phyloP scores from a whole-genome alignment of 2,329 filamentous ascomycete genomes.

The Dothiorella sarmentorum region DNA sequence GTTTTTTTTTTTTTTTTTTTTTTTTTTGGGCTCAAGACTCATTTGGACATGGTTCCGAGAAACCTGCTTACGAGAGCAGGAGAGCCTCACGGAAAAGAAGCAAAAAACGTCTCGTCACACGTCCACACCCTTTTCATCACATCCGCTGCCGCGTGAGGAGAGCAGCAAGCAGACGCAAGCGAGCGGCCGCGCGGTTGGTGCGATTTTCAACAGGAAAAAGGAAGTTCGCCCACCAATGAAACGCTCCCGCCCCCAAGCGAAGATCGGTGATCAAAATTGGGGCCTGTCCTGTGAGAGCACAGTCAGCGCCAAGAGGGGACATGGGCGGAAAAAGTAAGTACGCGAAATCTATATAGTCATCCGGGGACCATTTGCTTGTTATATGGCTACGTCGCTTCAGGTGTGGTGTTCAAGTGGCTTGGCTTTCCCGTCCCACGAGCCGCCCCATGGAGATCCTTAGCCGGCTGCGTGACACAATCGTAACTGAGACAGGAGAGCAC shows the following conservation, averaged over 20 bases:
- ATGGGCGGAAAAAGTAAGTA: slow-evolving; percentile 3
- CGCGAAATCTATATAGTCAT: background rate
- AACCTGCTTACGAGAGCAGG: slow-evolving; percentile 8
- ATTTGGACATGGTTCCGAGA: too few relatives aligned
- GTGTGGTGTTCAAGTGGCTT: background rate
- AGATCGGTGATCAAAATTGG: slow-evolving; percentile 1
- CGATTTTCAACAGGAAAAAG: slow-evolving; percentile 1
- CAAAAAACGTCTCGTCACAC: background rate
- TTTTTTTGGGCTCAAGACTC: too few relatives aligned
- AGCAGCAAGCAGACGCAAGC: background rate
- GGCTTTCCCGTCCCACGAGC: background rate
- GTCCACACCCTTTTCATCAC: background rate
- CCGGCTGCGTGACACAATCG: slow-evolving; percentile 1
- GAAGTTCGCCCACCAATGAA: background rate
- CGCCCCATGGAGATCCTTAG: slow-evolving; percentile 1
- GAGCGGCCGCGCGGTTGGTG: slow-evolving; percentile 8
- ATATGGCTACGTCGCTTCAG: background rate
- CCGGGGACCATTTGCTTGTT: background rate
- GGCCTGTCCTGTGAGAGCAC: background rate
- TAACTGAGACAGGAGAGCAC: background rate
- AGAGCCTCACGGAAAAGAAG: slow-evolving; percentile 1
- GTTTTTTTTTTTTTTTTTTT: too few relatives aligned
- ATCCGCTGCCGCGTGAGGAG: background rate
- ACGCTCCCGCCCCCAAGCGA: background rate
- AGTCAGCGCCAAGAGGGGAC: slow-evolving; percentile 7